Conservation (phyloP, 2,329 filamentous ascomycete species). For the Keithomyces neogunnii region DNA sequence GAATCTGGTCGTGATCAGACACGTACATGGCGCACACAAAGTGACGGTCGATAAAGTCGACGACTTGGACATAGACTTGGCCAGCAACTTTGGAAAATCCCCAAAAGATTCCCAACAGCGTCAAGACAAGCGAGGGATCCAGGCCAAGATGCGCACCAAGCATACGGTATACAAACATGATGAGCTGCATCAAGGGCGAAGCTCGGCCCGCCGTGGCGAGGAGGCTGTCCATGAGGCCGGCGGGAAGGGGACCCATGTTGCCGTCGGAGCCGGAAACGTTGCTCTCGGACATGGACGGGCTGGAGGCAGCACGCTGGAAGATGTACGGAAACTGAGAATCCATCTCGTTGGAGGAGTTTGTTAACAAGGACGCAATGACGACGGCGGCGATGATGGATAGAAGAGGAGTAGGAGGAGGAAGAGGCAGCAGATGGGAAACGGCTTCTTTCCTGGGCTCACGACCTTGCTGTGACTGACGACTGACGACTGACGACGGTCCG, state of each 20-base stretch:
- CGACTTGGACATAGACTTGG: slow-evolving; percentile 25
- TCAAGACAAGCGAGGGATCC: slow-evolving; percentile 39
- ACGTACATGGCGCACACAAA: slow-evolving; percentile 46
- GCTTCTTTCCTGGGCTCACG: too few relatives aligned
- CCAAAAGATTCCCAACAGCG: slow-evolving; percentile 38
- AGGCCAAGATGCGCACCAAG: slow-evolving; percentile 36
- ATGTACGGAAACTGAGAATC: slow-evolving; percentile 17
- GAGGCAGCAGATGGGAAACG: too few relatives aligned
- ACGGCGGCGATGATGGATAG: not conserved
- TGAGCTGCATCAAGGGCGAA: slow-evolving; percentile 31
- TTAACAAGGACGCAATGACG: slow-evolving; percentile 2
- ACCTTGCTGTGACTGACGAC: too few relatives aligned
- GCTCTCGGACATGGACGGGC: slow-evolving; percentile 12
- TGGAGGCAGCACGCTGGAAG: slow-evolving; percentile 13
- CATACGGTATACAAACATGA: slow-evolving; percentile 37
- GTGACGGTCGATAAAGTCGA: slow-evolving; percentile 31
- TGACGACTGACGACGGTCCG: too few relatives aligned
- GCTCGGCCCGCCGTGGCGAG: slow-evolving; percentile 34
- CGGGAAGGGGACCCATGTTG: slow-evolving; percentile 12
- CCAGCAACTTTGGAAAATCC: slow-evolving; percentile 28
- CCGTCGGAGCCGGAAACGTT: slow-evolving; percentile 1
- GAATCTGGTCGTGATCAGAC: slow-evolving; percentile 48
- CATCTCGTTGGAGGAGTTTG: slow-evolving; percentile 20
- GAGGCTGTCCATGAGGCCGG: slow-evolving; percentile 33
- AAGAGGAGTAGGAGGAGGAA: too few relatives aligned